Evolutionary conservation across 73 alveolate species (phyloP).

Genomic region (Paraurostyla sp.): DNA sequence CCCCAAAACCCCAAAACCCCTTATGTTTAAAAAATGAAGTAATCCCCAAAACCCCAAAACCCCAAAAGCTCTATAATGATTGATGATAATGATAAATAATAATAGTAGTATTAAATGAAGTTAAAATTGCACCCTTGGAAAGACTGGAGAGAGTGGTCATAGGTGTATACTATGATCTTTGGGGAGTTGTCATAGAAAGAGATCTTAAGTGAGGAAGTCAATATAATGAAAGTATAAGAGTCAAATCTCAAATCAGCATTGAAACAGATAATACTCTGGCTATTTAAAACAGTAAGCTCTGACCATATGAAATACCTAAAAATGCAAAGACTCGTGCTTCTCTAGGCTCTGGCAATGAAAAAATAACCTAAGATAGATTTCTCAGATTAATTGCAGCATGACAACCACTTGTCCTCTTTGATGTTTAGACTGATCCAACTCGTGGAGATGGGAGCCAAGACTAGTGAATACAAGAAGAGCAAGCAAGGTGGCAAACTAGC

Average conservation of each 20-base stretch:
- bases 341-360: neutral
- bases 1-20: too few relatives aligned
- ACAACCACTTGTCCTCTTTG: neutral
- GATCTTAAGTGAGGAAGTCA: neutral
- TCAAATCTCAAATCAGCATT: neutral
- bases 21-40: too few relatives aligned
- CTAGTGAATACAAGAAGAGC: conserved; percentile 34
- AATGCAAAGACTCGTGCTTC: conserved; percentile 8
- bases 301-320: conserved; percentile 34
- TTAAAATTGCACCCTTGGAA: conserved; percentile 44
- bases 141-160: conserved; percentile 37
- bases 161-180: neutral
- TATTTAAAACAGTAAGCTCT: conserved; percentile 11
- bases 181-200: neutral
- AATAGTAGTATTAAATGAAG: conserved; percentile 17
- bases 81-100: too few relatives aligned
- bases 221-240: neutral
- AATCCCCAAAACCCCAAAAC: too few relatives aligned
- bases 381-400: neutral
- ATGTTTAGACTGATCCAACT: conserved; percentile 28
- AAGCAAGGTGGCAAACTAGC: conserved; percentile 47
- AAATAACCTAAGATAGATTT: neutral
- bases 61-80: too few relatives aligned
- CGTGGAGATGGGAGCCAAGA: conserved; percentile 52
- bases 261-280: neutral